These are phyloP conservation scores for Stachybotrys echinatus DNA, from an alignment of 2,329 filamentous ascomycete genomes.

Conservation along the genomic window DNA sequence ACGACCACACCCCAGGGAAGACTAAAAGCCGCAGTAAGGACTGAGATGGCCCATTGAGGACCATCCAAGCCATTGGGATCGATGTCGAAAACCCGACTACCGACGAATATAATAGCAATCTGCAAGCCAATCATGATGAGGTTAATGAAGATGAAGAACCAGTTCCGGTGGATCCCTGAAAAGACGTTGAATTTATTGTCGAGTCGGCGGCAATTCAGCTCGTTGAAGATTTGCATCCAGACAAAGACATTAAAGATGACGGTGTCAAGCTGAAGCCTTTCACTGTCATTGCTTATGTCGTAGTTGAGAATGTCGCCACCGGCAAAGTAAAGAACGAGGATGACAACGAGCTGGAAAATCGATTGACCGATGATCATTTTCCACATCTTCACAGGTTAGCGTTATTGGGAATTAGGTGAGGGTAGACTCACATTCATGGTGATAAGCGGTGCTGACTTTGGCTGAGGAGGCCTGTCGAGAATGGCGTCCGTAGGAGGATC, in stretches of 20 bases:
- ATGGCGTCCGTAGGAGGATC: conserved; percentile 55
- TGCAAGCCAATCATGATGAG: conserved; percentile 79
- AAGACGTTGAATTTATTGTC: conserved; percentile 89
- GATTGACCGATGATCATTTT: conserved; percentile 61
- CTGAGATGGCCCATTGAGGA: conserved; percentile 74
- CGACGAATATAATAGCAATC: conserved; percentile 78
- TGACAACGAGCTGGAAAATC: conserved; percentile 54
- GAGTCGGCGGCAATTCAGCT: conserved; percentile 62
- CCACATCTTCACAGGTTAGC: conserved; percentile 42
- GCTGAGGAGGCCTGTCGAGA: conserved; percentile 47
- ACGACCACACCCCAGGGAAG: conserved; percentile 46
- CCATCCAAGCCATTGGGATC: conserved; percentile 44
- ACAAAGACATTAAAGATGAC: conserved; percentile 67
- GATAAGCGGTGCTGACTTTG: conserved; percentile 68
- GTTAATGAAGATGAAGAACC: conserved; percentile 79
- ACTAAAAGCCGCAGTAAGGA: conserved; percentile 45
- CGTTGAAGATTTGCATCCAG: conserved; percentile 70
- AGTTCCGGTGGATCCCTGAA: conserved; percentile 72
- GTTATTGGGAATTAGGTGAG: not conserved
- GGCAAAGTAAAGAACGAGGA: conserved; percentile 56
- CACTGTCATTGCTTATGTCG: conserved; percentile 11
- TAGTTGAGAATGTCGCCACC: conserved; percentile 50
- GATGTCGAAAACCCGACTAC: conserved; percentile 70
- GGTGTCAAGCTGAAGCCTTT: conserved; percentile 41
- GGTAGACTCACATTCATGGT: conserved; percentile 52